These are phyloP conservation scores for Lepidium didymum DNA, from an alignment of 345 rosid genomes.

Conservation along the genomic window DNA sequence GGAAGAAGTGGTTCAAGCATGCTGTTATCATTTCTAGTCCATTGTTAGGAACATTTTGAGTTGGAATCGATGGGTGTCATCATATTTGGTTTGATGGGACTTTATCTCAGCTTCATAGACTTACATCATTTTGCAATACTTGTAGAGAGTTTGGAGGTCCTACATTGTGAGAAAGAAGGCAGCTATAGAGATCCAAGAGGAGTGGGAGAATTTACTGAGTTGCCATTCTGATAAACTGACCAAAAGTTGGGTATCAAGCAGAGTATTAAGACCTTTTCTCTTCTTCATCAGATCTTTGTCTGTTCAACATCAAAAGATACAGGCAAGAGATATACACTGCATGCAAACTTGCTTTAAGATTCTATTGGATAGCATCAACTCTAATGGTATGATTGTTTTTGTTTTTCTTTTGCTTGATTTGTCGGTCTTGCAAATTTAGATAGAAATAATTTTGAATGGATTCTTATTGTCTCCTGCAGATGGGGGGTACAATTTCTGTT, in stretches of 20 bases:
- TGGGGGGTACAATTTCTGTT: slow-evolving; percentile 57
- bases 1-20: background rate
- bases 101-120: background rate
- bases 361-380: slow-evolving; percentile 69
- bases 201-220: slow-evolving; percentile 52
- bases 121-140: slow-evolving; percentile 5
- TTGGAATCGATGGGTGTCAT: background rate
- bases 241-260: slow-evolving; percentile 52
- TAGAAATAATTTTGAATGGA: background rate
- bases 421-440: background rate
- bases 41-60: background rate
- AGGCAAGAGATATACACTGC: slow-evolving; percentile 43
- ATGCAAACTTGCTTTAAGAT: slow-evolving; percentile 60
- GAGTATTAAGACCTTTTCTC: slow-evolving; percentile 66
- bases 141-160: slow-evolving; percentile 80
- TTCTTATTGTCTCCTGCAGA: slow-evolving; percentile 39
- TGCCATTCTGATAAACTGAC: slow-evolving; percentile 33
- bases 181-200: slow-evolving; percentile 52
- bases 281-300: slow-evolving; percentile 53
- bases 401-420: background rate
- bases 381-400: slow-evolving; percentile 45
- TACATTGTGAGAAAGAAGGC: slow-evolving; percentile 45
- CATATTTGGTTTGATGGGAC: background rate
- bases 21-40: background rate
- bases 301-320: slow-evolving; percentile 33